A percentile compares a stretch with the other conserved stretches of the same genome.
Conservation (phyloP, 139 green algal genomes). For the Chlamydomonas urium region DNA sequence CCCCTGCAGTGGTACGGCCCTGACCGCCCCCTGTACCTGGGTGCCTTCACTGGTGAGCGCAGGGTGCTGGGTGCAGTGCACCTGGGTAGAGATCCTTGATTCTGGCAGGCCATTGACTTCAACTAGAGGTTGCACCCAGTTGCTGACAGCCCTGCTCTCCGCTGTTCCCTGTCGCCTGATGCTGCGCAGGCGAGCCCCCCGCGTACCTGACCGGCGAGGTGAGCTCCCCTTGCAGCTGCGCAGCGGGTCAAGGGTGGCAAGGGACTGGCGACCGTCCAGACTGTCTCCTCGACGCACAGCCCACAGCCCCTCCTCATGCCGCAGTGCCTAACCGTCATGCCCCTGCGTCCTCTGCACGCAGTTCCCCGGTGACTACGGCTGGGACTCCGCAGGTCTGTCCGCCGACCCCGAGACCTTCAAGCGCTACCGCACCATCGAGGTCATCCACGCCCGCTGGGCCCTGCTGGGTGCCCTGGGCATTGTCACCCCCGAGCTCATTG, state of each 20-base stretch:
- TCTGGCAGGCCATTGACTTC: too few relatives aligned
- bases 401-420: constrained; percentile 72
- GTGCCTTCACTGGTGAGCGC: constrained; percentile 76
- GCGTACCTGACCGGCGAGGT: constrained; percentile 81
- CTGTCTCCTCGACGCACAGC: too few relatives aligned
- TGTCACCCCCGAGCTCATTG: constrained; percentile 36
- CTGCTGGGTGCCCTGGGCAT: constrained; percentile 89
- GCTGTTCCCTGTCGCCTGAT: too few relatives aligned
- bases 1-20: constrained; percentile 62
- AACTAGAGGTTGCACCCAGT: too few relatives aligned
- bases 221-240: too few relatives aligned
- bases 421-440: constrained; percentile 88
- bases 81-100: too few relatives aligned
- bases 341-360: too few relatives aligned
- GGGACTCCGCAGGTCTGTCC: constrained; percentile 87
- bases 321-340: constrained; percentile 94
- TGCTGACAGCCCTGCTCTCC: neutral
- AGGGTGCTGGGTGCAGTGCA: too few relatives aligned
- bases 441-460: constrained; percentile 96
- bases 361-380: constrained; percentile 91
- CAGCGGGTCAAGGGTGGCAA: too few relatives aligned
- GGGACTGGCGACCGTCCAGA: too few relatives aligned
- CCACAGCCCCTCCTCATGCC: too few relatives aligned
- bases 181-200: constrained; percentile 24
- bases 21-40: constrained; percentile 81